Evolutionary conservation across 1,284 basidiomycete genomes (phyloP).

Genomic region (Ustilago cynodontis): DNA sequence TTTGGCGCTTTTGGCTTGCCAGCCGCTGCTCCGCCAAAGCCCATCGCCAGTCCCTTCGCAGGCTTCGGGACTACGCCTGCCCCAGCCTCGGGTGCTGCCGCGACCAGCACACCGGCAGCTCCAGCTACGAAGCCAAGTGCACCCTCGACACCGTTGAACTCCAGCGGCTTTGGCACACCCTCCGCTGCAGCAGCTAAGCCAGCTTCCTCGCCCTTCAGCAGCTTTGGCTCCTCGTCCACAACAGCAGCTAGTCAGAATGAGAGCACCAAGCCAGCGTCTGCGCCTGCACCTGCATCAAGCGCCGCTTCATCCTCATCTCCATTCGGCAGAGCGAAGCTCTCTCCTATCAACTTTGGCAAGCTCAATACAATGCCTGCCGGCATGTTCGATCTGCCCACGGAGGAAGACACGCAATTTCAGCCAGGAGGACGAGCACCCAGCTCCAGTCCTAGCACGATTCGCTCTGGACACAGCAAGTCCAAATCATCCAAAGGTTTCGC

Average conservation of each 20-base stretch:
- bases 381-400: conserved; percentile 43
- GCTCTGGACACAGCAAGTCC: conserved; percentile 25
- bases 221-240: conserved; percentile 13
- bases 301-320: conserved; percentile 13
- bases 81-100: not conserved
- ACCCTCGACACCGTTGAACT: conserved; percentile 17
- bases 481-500: conserved; percentile 25
- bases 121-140: conserved; percentile 10
- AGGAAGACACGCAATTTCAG: conserved; percentile 39
- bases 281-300: conserved; percentile 2
- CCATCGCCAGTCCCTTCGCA: conserved; percentile 9
- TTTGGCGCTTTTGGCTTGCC: conserved; percentile 14
- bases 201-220: conserved; percentile 11
- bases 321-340: conserved; percentile 27
- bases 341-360: conserved; percentile 33
- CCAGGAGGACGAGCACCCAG: conserved; percentile 43
- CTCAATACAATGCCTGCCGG: conserved; percentile 29
- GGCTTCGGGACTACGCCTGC: conserved; percentile 10
- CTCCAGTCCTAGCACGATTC: conserved; percentile 30
- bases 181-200: conserved; percentile 14
- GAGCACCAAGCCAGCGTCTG: conserved; percentile 8
- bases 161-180: conserved; percentile 11
- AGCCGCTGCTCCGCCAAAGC: conserved; percentile 18
- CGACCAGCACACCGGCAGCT: conserved; percentile 1
- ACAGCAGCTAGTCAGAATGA: conserved; percentile 3